phyloP scores from a whole-genome alignment of 2,329 filamentous ascomycete species.

The Fusarium robinianum region DNA sequence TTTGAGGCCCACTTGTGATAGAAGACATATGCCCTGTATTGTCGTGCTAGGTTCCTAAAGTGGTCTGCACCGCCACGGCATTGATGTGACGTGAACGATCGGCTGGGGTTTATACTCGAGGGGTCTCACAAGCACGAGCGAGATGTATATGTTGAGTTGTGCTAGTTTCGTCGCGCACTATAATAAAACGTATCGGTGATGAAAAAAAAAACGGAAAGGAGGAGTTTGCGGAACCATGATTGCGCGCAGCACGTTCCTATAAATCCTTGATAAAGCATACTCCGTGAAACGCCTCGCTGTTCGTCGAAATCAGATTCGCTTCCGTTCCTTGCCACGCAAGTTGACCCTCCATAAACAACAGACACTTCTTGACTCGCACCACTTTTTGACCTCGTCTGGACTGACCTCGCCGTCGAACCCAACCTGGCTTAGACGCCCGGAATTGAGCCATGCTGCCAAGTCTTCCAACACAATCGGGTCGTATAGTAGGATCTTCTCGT shows the following conservation, averaged over 20 bases:
- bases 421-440: conserved; percentile 64
- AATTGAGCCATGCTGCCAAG: conserved; percentile 80
- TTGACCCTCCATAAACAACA: conserved; percentile 77
- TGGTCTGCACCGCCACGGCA: no score
- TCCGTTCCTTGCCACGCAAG: conserved; percentile 56
- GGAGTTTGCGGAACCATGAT: conserved; percentile 3
- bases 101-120: no score
- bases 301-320: conserved; percentile 44
- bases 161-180: no score
- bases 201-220: no score
- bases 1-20: no score
- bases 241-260: conserved; percentile 1
- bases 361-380: conserved; percentile 87
- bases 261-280: conserved; percentile 7
- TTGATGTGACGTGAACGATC: no score
- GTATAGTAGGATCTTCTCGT: conserved; percentile 92
- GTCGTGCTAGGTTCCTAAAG: no score
- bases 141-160: no score
- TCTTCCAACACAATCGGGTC: conserved; percentile 91
- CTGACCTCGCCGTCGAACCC: conserved; percentile 69
- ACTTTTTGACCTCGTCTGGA: conserved; percentile 73
- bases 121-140: no score
- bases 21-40: no score
- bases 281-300: conserved; percentile 23
- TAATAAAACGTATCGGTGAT: no score